A percentile compares a stretch with the other conserved stretches of the same genome.
phyloP scores from a whole-genome alignment of 257 asterid genomes.

The Pogostemon cablin region DNA sequence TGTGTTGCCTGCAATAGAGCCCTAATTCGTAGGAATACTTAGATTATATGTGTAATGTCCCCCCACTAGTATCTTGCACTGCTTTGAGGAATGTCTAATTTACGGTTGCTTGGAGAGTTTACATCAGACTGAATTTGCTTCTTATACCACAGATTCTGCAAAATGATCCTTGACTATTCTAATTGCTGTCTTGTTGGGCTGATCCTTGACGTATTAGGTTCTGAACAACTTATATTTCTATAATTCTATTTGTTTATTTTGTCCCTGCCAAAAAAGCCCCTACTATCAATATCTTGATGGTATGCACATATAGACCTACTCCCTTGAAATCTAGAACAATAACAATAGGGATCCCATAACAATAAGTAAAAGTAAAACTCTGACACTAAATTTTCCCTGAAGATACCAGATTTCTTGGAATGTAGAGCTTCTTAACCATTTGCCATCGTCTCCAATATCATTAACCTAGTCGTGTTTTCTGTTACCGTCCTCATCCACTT shows the following conservation, averaged over 20 bases:
- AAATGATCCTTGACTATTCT: not conserved
- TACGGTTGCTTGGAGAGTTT: not conserved
- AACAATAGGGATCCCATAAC: too few species aligned
- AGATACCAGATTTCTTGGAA: not conserved
- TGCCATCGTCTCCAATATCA: not conserved
- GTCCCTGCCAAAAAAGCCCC: not conserved
- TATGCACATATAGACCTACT: not conserved
- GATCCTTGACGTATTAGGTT: constrained; percentile 5
- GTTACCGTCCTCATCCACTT: not conserved
- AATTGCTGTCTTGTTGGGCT: not conserved
- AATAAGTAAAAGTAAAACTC: not conserved
- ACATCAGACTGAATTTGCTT: not conserved
- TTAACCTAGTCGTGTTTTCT: not conserved
- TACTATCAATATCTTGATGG: not conserved
- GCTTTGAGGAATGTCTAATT: not conserved
- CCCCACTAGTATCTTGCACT: not conserved
- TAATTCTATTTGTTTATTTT: not conserved
- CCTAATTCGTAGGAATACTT: not conserved
- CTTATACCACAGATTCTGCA: constrained; percentile 5
- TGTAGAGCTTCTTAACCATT: not conserved
- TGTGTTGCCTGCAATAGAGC: not conserved
- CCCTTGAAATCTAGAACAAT: not conserved
- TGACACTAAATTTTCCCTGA: not conserved
- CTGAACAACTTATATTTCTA: not conserved
- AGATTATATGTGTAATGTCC: constrained; percentile 1